A percentile compares a stretch with the other conserved stretches of the same genome.
Evolutionary conservation across 1,139 yeast genomes (phyloP).

Genomic region (Arxiozyma heterogenica): DNA sequence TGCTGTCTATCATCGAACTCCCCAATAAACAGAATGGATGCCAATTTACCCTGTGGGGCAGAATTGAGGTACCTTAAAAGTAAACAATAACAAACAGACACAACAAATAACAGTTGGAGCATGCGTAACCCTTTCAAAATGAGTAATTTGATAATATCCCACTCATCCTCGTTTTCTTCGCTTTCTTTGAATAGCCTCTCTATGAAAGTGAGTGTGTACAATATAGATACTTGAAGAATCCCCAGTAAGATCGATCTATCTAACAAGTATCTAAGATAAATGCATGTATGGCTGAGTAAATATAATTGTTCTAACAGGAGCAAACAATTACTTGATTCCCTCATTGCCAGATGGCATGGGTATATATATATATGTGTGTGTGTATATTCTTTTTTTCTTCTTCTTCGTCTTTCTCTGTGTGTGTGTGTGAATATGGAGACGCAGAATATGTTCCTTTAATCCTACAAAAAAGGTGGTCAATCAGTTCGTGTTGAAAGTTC

Average conservation of each 20-base stretch:
- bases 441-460: no score
- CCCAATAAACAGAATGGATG: not conserved
- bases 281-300: not conserved
- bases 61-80: not conserved
- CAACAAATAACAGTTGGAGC: not conserved
- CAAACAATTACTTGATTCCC: not conserved
- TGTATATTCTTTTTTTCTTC: not conserved
- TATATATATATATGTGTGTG: not conserved
- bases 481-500: no score
- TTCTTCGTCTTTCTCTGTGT: not conserved
- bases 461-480: no score
- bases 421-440: no score
- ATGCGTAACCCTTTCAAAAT: not conserved
- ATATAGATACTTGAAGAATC: not conserved
- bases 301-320: not conserved
- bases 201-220: not conserved
- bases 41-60: not conserved
- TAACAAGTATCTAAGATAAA: not conserved
- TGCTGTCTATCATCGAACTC: not conserved
- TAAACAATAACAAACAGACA: not conserved
- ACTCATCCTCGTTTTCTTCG: not conserved
- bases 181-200: not conserved
- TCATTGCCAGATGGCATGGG: not conserved
- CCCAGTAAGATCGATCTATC: not conserved
- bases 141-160: not conserved